Conservation (phyloP, 1,139 yeast species). For the Blastobotrys proliferans region DNA sequence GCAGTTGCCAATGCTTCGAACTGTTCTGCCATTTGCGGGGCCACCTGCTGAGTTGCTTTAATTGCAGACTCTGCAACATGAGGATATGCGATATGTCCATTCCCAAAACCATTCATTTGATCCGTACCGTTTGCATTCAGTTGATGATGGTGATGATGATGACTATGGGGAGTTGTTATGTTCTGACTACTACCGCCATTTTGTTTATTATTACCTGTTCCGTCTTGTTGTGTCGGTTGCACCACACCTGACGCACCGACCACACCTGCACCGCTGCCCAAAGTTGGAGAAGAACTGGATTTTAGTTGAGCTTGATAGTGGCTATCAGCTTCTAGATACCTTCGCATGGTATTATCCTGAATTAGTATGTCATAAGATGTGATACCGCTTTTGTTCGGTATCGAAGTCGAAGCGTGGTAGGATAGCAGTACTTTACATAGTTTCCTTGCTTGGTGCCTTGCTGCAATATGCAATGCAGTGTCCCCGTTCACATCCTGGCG, state of each 20-base stretch:
- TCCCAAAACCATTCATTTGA: slow-evolving; percentile 1
- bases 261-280: slow-evolving; percentile 7
- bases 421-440: slow-evolving; percentile 68
- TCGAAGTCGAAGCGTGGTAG: slow-evolving; percentile 68
- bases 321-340: slow-evolving; percentile 14
- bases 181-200: background rate
- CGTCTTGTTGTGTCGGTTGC: slow-evolving; percentile 1
- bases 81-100: slow-evolving; percentile 10
- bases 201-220: background rate
- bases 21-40: slow-evolving; percentile 43
- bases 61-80: slow-evolving; percentile 48
- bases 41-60: slow-evolving; percentile 44
- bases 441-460: slow-evolving; percentile 67
- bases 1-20: slow-evolving; percentile 52
- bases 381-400: slow-evolving; percentile 66
- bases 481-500: slow-evolving; percentile 81
- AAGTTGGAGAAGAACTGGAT: slow-evolving; percentile 28
- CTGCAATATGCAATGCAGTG: slow-evolving; percentile 81
- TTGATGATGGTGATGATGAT: background rate
- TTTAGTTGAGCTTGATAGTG: slow-evolving; percentile 14
- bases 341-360: slow-evolving; percentile 38
- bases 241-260: background rate
- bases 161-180: background rate
- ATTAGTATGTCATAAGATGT: slow-evolving; percentile 70
- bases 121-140: slow-evolving; percentile 2